Evolutionary conservation across 1,284 basidiomycete species (phyloP).

Genomic region (Tilletia indica): DNA sequence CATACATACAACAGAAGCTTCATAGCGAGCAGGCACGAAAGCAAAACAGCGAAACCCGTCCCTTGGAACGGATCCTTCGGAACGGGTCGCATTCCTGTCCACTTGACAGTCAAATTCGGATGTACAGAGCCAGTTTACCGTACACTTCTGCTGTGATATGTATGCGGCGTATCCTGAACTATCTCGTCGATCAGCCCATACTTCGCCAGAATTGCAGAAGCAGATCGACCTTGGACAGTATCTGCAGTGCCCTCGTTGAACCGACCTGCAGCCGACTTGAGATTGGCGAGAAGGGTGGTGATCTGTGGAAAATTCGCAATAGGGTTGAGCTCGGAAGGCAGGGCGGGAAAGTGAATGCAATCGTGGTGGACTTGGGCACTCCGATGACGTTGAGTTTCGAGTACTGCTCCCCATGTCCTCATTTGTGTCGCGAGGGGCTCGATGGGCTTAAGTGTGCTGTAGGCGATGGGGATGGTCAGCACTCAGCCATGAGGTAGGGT

Average conservation of each 20-base stretch:
- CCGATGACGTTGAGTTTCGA: slow-evolving; percentile 17
- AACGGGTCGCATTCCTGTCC: too few species aligned
- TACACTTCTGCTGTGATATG: too few species aligned
- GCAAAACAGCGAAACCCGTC: too few species aligned
- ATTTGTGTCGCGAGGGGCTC: slow-evolving; percentile 20
- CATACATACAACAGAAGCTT: too few species aligned
- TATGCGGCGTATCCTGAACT: too few species aligned
- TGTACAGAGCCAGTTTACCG: too few species aligned
- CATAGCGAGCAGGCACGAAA: too few species aligned
- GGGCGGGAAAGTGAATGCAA: slow-evolving; percentile 19
- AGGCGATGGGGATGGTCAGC: slow-evolving; percentile 20
- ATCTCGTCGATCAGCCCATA: too few species aligned
- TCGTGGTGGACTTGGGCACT: slow-evolving; percentile 21
- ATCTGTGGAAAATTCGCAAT: slow-evolving; percentile 22
- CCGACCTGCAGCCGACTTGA: slow-evolving; percentile 17
- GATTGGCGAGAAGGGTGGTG: slow-evolving; percentile 4
- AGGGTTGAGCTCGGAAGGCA: slow-evolving; percentile 10
- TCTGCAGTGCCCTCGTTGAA: slow-evolving; percentile 20
- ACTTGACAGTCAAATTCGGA: too few species aligned
- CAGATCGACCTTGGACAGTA: slow-evolving; percentile 21
- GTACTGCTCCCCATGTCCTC: slow-evolving; percentile 14
- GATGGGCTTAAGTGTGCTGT: slow-evolving; percentile 22
- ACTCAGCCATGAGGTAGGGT: slow-evolving; percentile 2
- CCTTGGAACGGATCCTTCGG: too few species aligned
- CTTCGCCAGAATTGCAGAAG: slow-evolving; percentile 19